These are phyloP conservation scores for Lentinula aciculospora DNA, from an alignment of 768 basidiomycete species.

Conservation along the genomic window DNA sequence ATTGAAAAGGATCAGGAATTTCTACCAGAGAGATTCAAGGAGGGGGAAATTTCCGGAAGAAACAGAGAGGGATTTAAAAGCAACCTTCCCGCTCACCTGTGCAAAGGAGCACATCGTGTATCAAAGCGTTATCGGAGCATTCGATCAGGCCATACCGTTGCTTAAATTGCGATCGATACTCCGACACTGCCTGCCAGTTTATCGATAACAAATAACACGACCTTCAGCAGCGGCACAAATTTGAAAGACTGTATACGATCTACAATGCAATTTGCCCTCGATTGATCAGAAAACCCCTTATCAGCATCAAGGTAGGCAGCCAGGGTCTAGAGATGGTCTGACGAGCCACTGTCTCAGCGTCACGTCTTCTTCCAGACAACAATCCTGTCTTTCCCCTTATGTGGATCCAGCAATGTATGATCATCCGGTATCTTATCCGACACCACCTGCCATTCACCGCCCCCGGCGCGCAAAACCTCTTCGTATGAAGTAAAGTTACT, in stretches of 20 bases:
- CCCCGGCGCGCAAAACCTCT: conserved; percentile 33
- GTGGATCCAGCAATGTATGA: conserved; percentile 25
- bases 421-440: conserved; percentile 43
- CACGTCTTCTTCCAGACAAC: conserved; percentile 44
- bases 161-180: too few species aligned
- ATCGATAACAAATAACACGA: too few species aligned
- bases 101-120: background rate
- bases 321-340: too few species aligned
- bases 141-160: too few species aligned
- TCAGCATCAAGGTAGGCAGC: background rate
- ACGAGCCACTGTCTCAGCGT: background rate
- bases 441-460: conserved; percentile 43
- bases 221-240: too few species aligned
- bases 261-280: too few species aligned
- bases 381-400: conserved; percentile 44
- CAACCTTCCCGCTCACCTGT: conserved; percentile 46
- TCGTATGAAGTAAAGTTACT: conserved; percentile 53
- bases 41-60: background rate
- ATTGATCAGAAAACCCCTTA: too few species aligned
- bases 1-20: background rate
- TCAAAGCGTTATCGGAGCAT: too few species aligned
- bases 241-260: too few species aligned
- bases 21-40: background rate
- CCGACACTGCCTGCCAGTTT: too few species aligned
- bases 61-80: conserved; percentile 24